Conservation (phyloP, 169 alveolate species). For the Eimeria necatrix region DNA sequence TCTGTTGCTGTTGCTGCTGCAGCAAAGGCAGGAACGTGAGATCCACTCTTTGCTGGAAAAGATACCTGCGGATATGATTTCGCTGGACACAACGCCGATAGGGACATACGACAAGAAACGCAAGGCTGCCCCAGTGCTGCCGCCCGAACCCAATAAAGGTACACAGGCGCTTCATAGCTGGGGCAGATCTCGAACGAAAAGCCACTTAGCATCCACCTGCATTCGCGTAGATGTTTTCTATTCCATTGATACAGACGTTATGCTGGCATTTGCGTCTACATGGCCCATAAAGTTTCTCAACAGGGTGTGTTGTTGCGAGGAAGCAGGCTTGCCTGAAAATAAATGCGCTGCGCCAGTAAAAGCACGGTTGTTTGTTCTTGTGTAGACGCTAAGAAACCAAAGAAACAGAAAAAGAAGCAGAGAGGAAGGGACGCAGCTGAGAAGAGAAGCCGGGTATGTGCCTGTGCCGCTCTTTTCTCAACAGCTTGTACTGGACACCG, state of each 20-base stretch:
- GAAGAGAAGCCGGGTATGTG: background rate
- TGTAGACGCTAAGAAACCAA: background rate
- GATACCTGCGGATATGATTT: slow-evolving; percentile 93
- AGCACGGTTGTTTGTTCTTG: background rate
- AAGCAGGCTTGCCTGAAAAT: background rate
- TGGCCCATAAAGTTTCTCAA: background rate
- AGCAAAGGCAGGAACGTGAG: slow-evolving; percentile 90
- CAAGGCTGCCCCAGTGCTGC: background rate
- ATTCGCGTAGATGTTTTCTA: background rate
- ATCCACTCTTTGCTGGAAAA: slow-evolving; percentile 93
- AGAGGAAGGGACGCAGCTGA: background rate
- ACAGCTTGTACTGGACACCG: background rate
- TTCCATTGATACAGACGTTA: background rate
- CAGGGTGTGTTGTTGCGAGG: background rate
- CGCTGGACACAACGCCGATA: slow-evolving; percentile 32
- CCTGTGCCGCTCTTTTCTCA: background rate
- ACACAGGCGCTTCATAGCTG: too few relatives aligned
- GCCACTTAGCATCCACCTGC: background rate
- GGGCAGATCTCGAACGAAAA: background rate
- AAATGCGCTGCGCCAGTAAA: background rate
- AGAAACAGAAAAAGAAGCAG: slow-evolving; percentile 10
- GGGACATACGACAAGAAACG: background rate
- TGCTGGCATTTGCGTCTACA: background rate
- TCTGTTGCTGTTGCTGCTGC: background rate
- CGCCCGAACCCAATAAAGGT: background rate